Evolutionary conservation across 2,329 filamentous ascomycete genomes (phyloP), one percentile per base, ranked within the genome.

Genomic region (Dichotomopilus funicola): DNA sequence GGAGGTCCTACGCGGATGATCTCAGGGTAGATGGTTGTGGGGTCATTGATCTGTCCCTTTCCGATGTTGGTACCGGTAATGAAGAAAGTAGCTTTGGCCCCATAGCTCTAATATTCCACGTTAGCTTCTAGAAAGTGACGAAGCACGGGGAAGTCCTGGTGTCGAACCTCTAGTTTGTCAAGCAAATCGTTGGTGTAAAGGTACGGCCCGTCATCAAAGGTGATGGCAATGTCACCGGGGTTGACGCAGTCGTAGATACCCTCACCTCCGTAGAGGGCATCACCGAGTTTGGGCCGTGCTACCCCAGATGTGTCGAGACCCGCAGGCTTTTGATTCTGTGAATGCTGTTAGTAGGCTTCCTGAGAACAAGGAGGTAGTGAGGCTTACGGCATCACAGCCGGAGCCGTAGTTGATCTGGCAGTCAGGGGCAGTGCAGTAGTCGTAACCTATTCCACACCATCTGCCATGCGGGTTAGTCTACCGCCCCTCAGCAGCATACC

Each of bases 71-170:
- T 80, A 5, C 79, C 79, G 6, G 77, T 81, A 58, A 87, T 74
- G 68, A 87, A 87, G 67, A 88, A 88, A 1, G 85, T 88, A 1
- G 82, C 85, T 60, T 81, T 84, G 11, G 81, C 83, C 34, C 77
- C 72, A 64, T 85, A 83, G 33, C 71, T 73, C 62, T 67, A 36
- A 13, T 9, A 46, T 1, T 5, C 10, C 19, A 27, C 19, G 19
- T 27, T 27, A 27, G 19, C 19, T 27, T 27, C 19, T 3, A 27
- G 19, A 27, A 27, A 27, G 19, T 27, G 19, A 27, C 19, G 19
- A 27, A 27, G 19, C 19, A 27, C 19, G 19, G 19, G 2, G 19
- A 27, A 27, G 19, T 27, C 19, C 19, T 5, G 1, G 9, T 41
- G 34, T 40, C 60, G 1, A 12, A 64, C 65, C 57, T 76, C 75